These are phyloP conservation scores for Cladobotryum mycophilum DNA, from an alignment of 2,329 filamentous ascomycete genomes.

Conservation along the genomic window DNA sequence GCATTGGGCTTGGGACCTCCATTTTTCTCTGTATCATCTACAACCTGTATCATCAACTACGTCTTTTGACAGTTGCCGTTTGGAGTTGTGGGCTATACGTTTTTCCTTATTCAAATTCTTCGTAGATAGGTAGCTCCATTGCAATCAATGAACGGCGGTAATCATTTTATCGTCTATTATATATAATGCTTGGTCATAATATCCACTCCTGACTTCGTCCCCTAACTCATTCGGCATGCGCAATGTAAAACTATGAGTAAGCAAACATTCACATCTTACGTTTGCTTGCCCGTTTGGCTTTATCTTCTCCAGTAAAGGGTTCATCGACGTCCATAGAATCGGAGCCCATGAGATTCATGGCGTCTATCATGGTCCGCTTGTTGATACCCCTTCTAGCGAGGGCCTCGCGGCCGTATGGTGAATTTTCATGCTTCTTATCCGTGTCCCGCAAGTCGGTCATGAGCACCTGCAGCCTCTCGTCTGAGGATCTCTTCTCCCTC, in stretches of 20 bases:
- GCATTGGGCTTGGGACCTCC: slow-evolving; percentile 19
- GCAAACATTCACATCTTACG: slow-evolving; percentile 42
- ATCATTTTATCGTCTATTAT: slow-evolving; percentile 21
- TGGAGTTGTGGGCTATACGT: slow-evolving; percentile 18
- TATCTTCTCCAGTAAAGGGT: slow-evolving; percentile 40
- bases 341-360: slow-evolving; percentile 36
- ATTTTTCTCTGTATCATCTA: slow-evolving; percentile 19
- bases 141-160: slow-evolving; percentile 14
- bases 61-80: slow-evolving; percentile 7
- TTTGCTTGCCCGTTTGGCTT: slow-evolving; percentile 45
- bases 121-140: slow-evolving; percentile 11
- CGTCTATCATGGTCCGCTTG: slow-evolving; percentile 37
- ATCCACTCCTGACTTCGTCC: slow-evolving; percentile 4
- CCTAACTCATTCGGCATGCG: no score
- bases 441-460: slow-evolving; percentile 40
- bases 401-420: slow-evolving; percentile 18
- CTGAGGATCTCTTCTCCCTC: slow-evolving; percentile 41
- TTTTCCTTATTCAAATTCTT: slow-evolving; percentile 7
- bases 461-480: slow-evolving; percentile 42
- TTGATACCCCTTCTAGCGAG: slow-evolving; percentile 21
- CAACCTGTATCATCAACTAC: slow-evolving; percentile 16
- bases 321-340: slow-evolving; percentile 54
- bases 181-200: slow-evolving; percentile 21
- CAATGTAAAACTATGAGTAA: no score
- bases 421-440: slow-evolving; percentile 29